A percentile compares a stretch with the other conserved stretches of the same genome.
Evolutionary conservation across 257 asterid species (phyloP).

Genomic region (Parsonsia alboflavescens): DNA sequence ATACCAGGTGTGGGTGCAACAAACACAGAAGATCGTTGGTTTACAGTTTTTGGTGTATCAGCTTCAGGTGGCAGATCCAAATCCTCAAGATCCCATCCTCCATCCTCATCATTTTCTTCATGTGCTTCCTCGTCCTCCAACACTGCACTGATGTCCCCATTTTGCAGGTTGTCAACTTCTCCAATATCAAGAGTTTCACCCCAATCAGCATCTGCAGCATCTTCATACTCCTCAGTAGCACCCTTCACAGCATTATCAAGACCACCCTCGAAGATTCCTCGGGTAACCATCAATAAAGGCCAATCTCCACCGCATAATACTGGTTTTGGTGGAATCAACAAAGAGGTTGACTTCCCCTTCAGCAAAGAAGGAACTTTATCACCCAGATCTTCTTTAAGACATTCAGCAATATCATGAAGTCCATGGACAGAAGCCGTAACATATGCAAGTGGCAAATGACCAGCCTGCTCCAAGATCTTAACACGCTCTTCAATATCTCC

Average conservation of each 20-base stretch:
- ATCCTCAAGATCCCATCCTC: conserved; percentile 98
- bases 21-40: conserved; percentile 57
- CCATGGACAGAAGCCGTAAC: conserved; percentile 49
- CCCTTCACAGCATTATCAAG: conserved; percentile 44
- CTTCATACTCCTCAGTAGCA: conserved; percentile 39
- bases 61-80: conserved; percentile 82
- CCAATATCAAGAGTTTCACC: conserved; percentile 57
- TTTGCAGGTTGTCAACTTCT: conserved; percentile 53
- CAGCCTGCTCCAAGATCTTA: conserved; percentile 38
- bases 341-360: conserved; percentile 45
- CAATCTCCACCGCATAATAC: conserved; percentile 74
- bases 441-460: conserved; percentile 36
- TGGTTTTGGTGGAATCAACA: conserved; percentile 74
- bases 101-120: conserved; percentile 67
- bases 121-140: conserved; percentile 46
- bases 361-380: conserved; percentile 63
- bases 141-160: conserved; percentile 41
- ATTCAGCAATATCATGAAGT: conserved; percentile 59
- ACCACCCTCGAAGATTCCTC: conserved; percentile 67
- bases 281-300: conserved; percentile 78
- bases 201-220: conserved; percentile 52
- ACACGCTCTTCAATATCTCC: conserved; percentile 85
- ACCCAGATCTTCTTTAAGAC: conserved; percentile 59
- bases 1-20: conserved; percentile 78
- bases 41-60: conserved; percentile 60